These are phyloP conservation scores for Cavenderia fasciculata DNA, from an alignment of 78 protist genomes.

Conservation along the genomic window DNA sequence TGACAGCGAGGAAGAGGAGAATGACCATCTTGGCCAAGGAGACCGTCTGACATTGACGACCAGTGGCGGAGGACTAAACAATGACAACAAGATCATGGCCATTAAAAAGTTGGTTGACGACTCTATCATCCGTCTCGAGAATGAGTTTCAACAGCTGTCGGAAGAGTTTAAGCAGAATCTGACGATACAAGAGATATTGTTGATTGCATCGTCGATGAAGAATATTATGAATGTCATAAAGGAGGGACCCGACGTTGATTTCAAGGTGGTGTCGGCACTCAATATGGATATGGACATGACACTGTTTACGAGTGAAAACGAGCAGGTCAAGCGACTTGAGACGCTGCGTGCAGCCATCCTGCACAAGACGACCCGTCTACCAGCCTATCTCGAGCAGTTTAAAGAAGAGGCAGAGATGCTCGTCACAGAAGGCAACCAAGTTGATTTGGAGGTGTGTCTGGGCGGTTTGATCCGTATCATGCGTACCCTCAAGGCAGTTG, in stretches of 20 bases:
- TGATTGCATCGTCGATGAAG: conserved; percentile 33
- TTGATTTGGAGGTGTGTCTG: conserved; percentile 20
- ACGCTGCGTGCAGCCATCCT: conserved; percentile 16
- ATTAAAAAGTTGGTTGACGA: conserved; percentile 16
- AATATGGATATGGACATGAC: not conserved
- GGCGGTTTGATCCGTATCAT: conserved; percentile 37
- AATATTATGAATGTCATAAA: conserved; percentile 15
- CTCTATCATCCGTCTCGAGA: not conserved
- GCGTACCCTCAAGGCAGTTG: conserved; percentile 26
- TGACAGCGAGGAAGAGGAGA: too few relatives aligned
- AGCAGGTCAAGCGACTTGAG: not conserved
- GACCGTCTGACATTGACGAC: too few relatives aligned
- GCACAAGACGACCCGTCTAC: not conserved
- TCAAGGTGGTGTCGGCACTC: not conserved
- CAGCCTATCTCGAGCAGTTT: not conserved
- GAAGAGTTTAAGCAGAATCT: conserved; percentile 4
- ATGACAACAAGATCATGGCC: conserved; percentile 9
- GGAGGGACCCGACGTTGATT: conserved; percentile 32
- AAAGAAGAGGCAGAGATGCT: conserved; percentile 3
- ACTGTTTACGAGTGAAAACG: not conserved
- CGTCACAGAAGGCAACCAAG: not conserved
- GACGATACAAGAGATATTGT: conserved; percentile 26
- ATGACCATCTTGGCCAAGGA: too few relatives aligned
- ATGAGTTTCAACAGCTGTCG: conserved; percentile 10
- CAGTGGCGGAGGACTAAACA: too few relatives aligned